Percentiles rank a stretch among this genome's conserved stretches.
These are phyloP conservation scores for Pinus taeda DNA, from an alignment of 75 land plant genomes.

Conservation along the genomic window DNA sequence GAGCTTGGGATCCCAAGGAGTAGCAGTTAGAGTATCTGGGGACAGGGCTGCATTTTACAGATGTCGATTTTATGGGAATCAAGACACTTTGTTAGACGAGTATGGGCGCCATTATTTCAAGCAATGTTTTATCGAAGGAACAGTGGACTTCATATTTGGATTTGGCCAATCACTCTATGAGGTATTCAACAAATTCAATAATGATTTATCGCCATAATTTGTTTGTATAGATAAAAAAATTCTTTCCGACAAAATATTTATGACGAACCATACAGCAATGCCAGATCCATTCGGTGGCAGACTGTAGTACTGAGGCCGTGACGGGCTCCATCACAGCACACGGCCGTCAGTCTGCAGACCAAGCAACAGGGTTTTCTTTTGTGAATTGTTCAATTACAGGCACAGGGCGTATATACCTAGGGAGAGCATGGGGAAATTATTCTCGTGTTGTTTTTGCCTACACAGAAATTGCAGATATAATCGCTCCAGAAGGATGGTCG, in stretches of 20 bases:
- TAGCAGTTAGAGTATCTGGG: slow-evolving; percentile 62
- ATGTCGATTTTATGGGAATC: slow-evolving; percentile 64
- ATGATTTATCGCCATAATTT: not conserved
- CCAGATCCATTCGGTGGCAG: slow-evolving; percentile 31
- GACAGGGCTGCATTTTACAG: slow-evolving; percentile 66
- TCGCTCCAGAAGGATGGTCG: slow-evolving; percentile 65
- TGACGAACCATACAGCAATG: slow-evolving; percentile 19
- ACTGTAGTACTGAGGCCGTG: not conserved
- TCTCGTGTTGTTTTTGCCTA: slow-evolving; percentile 63
- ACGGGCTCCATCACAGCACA: slow-evolving; percentile 42
- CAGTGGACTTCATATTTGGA: slow-evolving; percentile 65
- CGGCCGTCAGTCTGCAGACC: slow-evolving; percentile 11
- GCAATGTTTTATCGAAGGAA: slow-evolving; percentile 56
- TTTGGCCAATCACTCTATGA: slow-evolving; percentile 45
- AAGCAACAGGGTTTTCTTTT: slow-evolving; percentile 61
- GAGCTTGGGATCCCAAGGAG: slow-evolving; percentile 25
- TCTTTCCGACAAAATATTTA: not conserved
- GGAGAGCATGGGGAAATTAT: slow-evolving; percentile 70
- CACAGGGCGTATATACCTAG: slow-evolving; percentile 39
- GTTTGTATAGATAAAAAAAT: not conserved
- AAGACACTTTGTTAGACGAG: slow-evolving; percentile 60
- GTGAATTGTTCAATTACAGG: slow-evolving; percentile 54
- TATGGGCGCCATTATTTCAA: slow-evolving; percentile 56
- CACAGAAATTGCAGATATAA: slow-evolving; percentile 45
- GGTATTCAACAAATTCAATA: slow-evolving; percentile 12